Percentiles rank a stretch among this genome's conserved stretches.
These are phyloP conservation scores for Pseudogymnoascus sp. DNA, from an alignment of 2,329 filamentous ascomycete genomes.

Conservation along the genomic window DNA sequence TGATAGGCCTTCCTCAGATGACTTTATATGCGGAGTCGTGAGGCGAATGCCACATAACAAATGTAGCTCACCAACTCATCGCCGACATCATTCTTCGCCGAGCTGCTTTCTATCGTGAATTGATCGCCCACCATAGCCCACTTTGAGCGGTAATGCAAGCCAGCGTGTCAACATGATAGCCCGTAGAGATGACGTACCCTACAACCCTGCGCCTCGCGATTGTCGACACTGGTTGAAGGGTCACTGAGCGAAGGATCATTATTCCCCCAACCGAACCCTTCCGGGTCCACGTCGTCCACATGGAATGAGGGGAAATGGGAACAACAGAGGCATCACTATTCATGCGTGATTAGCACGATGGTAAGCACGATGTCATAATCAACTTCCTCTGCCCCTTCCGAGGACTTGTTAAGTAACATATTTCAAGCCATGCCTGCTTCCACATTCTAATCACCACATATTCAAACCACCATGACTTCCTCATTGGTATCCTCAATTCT, in stretches of 20 bases:
- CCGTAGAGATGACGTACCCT: not conserved
- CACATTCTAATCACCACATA: not conserved
- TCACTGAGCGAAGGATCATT: not conserved
- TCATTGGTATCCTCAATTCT: not conserved
- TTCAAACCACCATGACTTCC: not conserved
- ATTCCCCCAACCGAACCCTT: not conserved
- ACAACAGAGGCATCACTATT: not conserved
- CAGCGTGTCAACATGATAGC: not conserved
- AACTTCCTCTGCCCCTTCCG: not conserved
- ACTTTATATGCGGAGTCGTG: not conserved
- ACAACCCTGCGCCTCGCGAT: not conserved
- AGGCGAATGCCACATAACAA: not conserved
- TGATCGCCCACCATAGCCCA: not conserved
- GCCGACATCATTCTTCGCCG: not conserved
- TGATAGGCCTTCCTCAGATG: not conserved
- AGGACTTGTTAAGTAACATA: not conserved
- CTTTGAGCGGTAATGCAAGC: not conserved
- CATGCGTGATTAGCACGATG: not conserved
- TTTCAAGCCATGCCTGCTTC: not conserved
- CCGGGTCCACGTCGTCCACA: not conserved
- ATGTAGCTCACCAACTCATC: not conserved
- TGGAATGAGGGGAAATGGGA: not conserved
- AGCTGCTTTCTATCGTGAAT: not conserved
- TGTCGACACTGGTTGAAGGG: not conserved
- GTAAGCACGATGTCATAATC: not conserved